A percentile compares a stretch with the other conserved stretches of the same genome.
phyloP scores from a whole-genome alignment of 257 asterid genomes.

The Nemophila menziesii region DNA sequence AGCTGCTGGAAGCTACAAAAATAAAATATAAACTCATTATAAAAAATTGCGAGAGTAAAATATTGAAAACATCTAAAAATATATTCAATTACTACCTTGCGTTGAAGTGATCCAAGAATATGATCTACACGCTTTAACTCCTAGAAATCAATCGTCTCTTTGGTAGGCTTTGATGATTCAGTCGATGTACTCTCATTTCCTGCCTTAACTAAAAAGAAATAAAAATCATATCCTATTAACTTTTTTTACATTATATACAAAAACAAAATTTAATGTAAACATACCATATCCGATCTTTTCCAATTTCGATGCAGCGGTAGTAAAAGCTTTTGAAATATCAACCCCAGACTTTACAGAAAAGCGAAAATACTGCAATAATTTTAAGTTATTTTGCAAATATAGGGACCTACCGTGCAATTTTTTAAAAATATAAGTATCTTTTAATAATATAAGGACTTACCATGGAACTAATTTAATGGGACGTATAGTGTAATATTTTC shows the following conservation, averaged over 20 bases:
- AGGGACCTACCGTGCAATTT: too few relatives aligned
- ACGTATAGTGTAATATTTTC: too few relatives aligned
- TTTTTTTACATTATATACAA: too few relatives aligned
- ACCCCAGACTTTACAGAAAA: too few relatives aligned
- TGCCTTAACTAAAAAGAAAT: conserved; percentile 43
- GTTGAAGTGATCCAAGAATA: conserved; percentile 70
- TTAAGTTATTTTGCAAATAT: too few relatives aligned
- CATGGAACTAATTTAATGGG: too few relatives aligned
- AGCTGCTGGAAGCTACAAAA: conserved; percentile 63
- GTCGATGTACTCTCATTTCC: conserved; percentile 42
- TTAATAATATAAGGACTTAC: too few relatives aligned
- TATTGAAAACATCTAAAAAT: background rate
- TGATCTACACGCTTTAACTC: conserved; percentile 88
- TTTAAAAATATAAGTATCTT: too few relatives aligned
- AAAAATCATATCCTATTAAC: conserved; percentile 4
- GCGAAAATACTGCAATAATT: too few relatives aligned
- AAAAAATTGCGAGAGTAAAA: background rate
- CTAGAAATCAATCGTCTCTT: conserved; percentile 72
- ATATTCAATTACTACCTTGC: conserved; percentile 52
- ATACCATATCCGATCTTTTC: conserved; percentile 93
- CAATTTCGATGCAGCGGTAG: conserved; percentile 72
- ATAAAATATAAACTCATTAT: conserved; percentile 1
- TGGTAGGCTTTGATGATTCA: conserved; percentile 54
- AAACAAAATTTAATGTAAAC: conserved; percentile 9
- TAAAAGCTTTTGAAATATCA: conserved; percentile 84